Conservation (phyloP, 2,329 filamentous ascomycete species). For the Macrophomina pseudophaseolina region DNA sequence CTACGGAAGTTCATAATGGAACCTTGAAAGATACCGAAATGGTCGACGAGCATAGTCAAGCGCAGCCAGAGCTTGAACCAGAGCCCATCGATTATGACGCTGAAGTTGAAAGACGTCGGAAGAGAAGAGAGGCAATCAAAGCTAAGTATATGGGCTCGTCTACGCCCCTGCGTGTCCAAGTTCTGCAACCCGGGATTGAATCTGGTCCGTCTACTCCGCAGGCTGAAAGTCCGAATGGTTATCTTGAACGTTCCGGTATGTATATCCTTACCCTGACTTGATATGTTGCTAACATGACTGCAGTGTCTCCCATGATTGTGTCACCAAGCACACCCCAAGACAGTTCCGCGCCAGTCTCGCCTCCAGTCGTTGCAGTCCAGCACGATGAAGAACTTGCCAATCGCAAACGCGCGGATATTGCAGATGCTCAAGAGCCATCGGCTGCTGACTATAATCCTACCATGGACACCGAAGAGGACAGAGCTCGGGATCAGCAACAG, state of each 20-base stretch:
- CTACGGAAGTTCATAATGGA: slow-evolving; percentile 2
- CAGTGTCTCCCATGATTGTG: slow-evolving; percentile 37
- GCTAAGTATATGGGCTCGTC: slow-evolving; percentile 77
- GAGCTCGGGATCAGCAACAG: slow-evolving; percentile 66
- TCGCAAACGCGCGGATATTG: slow-evolving; percentile 34
- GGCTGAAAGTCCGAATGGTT: slow-evolving; percentile 46
- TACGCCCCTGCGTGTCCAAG: slow-evolving; percentile 76
- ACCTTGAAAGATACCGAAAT: not conserved
- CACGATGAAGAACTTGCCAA: slow-evolving; percentile 49
- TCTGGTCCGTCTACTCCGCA: slow-evolving; percentile 61
- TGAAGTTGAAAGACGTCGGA: slow-evolving; percentile 83
- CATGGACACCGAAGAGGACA: slow-evolving; percentile 85
- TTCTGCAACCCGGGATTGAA: slow-evolving; percentile 68
- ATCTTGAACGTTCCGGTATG: slow-evolving; percentile 44
- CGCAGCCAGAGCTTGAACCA: slow-evolving; percentile 45
- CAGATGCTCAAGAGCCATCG: slow-evolving; percentile 74
- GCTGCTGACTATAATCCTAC: slow-evolving; percentile 92
- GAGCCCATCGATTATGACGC: slow-evolving; percentile 70
- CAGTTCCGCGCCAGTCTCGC: slow-evolving; percentile 45
- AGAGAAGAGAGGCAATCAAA: slow-evolving; percentile 81
- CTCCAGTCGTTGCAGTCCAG: slow-evolving; percentile 46
- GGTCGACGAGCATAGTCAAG: slow-evolving; percentile 50
- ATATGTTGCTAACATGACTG: not conserved
- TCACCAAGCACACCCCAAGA: slow-evolving; percentile 46
- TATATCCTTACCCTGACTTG: slow-evolving; percentile 34